A percentile compares a stretch with the other conserved stretches of the same genome.
Conservation (phyloP, 345 rosid genomes). For the Ricinus communis region DNA sequence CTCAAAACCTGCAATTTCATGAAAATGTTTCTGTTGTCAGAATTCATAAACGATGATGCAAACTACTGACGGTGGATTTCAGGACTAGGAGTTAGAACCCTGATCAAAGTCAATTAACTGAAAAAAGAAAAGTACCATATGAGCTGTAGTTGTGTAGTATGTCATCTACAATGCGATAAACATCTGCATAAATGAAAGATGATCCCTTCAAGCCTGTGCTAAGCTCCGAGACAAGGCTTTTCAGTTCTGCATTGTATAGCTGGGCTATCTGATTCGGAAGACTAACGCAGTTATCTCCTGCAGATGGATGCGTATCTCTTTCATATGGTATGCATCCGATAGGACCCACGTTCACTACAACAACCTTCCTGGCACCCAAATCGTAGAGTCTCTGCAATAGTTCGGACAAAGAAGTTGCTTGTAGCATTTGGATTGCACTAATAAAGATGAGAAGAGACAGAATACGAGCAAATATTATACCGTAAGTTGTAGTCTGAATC, state of each 20-base stretch:
- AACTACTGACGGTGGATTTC: too few species aligned
- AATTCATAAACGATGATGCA: too few species aligned
- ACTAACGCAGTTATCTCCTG: constrained; percentile 47
- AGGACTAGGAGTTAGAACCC: too few species aligned
- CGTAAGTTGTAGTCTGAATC: constrained; percentile 56
- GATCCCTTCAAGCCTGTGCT: constrained; percentile 43
- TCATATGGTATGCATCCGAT: constrained; percentile 81
- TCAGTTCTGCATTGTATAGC: constrained; percentile 46
- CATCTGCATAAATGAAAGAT: constrained; percentile 51
- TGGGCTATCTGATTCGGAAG: constrained; percentile 64
- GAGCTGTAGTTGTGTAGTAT: constrained; percentile 47
- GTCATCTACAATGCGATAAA: constrained; percentile 51
- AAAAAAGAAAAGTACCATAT: constrained; percentile 50
- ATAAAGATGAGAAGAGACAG: neutral
- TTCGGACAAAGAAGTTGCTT: neutral
- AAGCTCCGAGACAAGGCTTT: constrained; percentile 44
- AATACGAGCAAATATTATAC: constrained; percentile 29
- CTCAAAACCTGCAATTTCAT: constrained; percentile 54
- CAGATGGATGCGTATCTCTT: constrained; percentile 46
- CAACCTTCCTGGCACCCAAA: constrained; percentile 64
- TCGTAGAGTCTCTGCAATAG: constrained; percentile 56
- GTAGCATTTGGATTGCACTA: neutral
- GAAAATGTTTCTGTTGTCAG: neutral
- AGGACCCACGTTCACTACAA: constrained; percentile 69
- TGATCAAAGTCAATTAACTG: too few species aligned